These are phyloP conservation scores for Penicillium sp. DNA, from an alignment of 2,329 filamentous ascomycete species.

Conservation along the genomic window DNA sequence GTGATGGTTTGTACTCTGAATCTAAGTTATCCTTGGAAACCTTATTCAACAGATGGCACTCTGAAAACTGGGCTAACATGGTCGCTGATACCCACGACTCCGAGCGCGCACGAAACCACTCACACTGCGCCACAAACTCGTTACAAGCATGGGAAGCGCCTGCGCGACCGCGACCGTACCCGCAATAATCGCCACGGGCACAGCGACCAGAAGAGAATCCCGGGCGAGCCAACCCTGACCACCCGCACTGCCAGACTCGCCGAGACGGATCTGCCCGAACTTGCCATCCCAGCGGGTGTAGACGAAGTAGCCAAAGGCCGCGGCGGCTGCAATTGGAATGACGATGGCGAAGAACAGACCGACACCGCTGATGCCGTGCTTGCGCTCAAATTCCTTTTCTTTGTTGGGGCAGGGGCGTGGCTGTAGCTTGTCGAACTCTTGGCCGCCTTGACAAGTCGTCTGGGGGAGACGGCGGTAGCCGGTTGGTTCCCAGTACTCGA, in stretches of 20 bases:
- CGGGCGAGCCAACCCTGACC: conserved; percentile 58
- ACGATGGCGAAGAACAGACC: conserved; percentile 84
- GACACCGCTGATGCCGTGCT: conserved; percentile 68
- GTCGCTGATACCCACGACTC: conserved; percentile 58
- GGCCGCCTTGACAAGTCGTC: conserved; percentile 79
- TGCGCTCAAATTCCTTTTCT: conserved; percentile 78
- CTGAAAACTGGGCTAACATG: too few species aligned
- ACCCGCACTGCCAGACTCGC: conserved; percentile 56
- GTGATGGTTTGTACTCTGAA: too few species aligned
- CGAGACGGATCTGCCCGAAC: conserved; percentile 88
- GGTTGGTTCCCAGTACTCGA: conserved; percentile 80
- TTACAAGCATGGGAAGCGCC: conserved; percentile 70
- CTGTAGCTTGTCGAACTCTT: conserved; percentile 69
- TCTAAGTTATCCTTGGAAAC: too few species aligned
- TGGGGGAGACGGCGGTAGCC: conserved; percentile 89
- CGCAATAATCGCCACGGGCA: conserved; percentile 76
- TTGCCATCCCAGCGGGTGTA: conserved; percentile 84
- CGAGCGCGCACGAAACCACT: conserved; percentile 51
- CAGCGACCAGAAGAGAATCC: conserved; percentile 76
- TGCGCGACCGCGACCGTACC: conserved; percentile 76
- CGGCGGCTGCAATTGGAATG: conserved; percentile 71
- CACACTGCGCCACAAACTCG: conserved; percentile 70
- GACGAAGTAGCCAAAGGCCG: conserved; percentile 77
- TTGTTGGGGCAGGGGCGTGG: conserved; percentile 72
- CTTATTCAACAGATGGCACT: too few species aligned